Percentiles rank a stretch among this genome's conserved stretches.
Conservation (phyloP, 2,329 filamentous ascomycete genomes). For the Metarhizium sp. region DNA sequence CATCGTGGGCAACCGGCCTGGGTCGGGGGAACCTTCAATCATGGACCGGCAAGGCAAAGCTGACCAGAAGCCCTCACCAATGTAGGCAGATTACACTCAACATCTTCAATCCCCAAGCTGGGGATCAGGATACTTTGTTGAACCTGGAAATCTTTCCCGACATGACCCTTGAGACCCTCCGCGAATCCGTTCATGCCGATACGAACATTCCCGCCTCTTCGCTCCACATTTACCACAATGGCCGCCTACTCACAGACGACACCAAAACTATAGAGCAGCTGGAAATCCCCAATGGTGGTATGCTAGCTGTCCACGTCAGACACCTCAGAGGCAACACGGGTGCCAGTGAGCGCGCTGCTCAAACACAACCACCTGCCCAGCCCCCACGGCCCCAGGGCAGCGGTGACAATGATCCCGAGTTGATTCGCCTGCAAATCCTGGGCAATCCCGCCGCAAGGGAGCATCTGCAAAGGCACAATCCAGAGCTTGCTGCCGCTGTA, state of each 20-base stretch:
- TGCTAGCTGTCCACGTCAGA: slow-evolving; percentile 78
- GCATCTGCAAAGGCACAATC: slow-evolving; percentile 62
- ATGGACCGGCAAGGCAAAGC: neutral
- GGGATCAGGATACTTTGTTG: slow-evolving; percentile 63
- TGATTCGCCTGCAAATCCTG: slow-evolving; percentile 72
- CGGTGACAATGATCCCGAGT: slow-evolving; percentile 60
- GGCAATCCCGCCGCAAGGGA: slow-evolving; percentile 65
- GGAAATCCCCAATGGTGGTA: slow-evolving; percentile 77
- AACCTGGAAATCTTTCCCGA: slow-evolving; percentile 73
- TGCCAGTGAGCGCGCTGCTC: slow-evolving; percentile 6
- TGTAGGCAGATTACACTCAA: slow-evolving; percentile 78
- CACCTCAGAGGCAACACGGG: slow-evolving; percentile 41
- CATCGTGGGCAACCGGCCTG: neutral
- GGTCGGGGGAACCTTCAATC: neutral
- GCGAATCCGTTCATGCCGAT: slow-evolving; percentile 81
- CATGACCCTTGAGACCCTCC: slow-evolving; percentile 77
- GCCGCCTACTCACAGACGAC: slow-evolving; percentile 67
- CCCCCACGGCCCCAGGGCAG: slow-evolving; percentile 22
- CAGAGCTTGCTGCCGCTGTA: slow-evolving; percentile 66
- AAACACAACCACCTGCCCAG: slow-evolving; percentile 18
- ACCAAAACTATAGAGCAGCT: slow-evolving; percentile 73
- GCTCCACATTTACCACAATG: slow-evolving; percentile 88
- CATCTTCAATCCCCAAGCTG: slow-evolving; percentile 64
- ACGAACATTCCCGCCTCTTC: slow-evolving; percentile 60
- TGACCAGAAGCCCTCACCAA: slow-evolving; percentile 2